phyloP scores from a whole-genome alignment of 495 filamentous ascomycete genomes.

The Umbilicaria muhlenbergii region DNA sequence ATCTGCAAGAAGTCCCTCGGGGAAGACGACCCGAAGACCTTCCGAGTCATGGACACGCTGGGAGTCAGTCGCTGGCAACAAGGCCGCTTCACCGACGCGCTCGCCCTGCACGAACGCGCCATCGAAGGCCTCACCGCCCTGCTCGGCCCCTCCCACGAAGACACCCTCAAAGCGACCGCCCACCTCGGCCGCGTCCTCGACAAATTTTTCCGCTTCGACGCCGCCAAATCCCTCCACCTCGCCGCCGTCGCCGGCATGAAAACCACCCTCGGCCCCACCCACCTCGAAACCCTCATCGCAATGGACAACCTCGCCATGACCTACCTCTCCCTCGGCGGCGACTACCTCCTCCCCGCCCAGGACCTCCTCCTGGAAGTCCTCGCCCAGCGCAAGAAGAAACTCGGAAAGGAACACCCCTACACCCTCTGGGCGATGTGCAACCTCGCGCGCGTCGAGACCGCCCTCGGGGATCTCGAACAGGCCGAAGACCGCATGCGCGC shows the following conservation, averaged over 20 bases:
- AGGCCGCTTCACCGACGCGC: slow-evolving; percentile 17
- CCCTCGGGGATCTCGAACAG: slow-evolving; percentile 11
- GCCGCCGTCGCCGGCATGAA: slow-evolving; percentile 16
- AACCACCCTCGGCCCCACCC: slow-evolving; percentile 15
- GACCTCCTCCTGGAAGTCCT: slow-evolving; percentile 13
- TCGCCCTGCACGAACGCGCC: slow-evolving; percentile 14
- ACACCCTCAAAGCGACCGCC: slow-evolving; percentile 16
- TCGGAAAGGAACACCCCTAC: slow-evolving; percentile 24
- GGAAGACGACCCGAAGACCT: slow-evolving; percentile 11
- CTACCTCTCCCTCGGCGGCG: not conserved
- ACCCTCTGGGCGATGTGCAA: slow-evolving; percentile 18
- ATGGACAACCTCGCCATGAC: slow-evolving; percentile 15
- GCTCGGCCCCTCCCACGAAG: slow-evolving; percentile 10
- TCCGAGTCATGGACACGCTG: slow-evolving; percentile 12
- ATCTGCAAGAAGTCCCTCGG: slow-evolving; percentile 12
- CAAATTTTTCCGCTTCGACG: slow-evolving; percentile 11
- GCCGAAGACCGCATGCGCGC: slow-evolving; percentile 16
- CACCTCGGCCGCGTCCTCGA: slow-evolving; percentile 10
- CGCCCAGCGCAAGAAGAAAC: slow-evolving; percentile 12
- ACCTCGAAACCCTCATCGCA: slow-evolving; percentile 18
- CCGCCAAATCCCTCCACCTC: slow-evolving; percentile 12
- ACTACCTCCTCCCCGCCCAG: slow-evolving; percentile 5
- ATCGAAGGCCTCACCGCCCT: slow-evolving; percentile 9
- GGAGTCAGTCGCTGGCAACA: slow-evolving; percentile 9
- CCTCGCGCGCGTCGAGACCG: slow-evolving; percentile 16